Base-by-base conservation (phyloP, 148 eudicot species). In the Suaeda aralocaspica region DNA sequence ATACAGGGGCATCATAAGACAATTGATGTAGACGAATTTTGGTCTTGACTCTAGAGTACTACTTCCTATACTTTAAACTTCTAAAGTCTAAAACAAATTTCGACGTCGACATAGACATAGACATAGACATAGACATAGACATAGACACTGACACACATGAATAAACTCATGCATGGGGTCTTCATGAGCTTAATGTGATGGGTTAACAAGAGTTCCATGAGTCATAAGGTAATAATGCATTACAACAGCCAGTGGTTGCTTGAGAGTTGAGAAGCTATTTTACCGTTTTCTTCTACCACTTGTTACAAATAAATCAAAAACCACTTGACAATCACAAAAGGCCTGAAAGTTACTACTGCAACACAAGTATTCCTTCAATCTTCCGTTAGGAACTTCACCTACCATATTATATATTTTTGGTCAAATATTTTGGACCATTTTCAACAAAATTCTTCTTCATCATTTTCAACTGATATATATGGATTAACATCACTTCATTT, bases 331-430 rank as follows among this genome's bases (percentile, higher is more conserved):
- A 21, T 14, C 10, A 30, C 22, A n/a, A 67, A 50, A 52, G 33
- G 8, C n/a, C 51, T 24, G 36, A 28, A 16, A 18, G 36, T 60
- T 31, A 48, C 68, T 21, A 31, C 24, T 33, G 63, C 63, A 59
- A 31, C 61, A 36, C 71, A 68, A 68, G 48, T 36, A 36, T 36
- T 36, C 41, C 41, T 36, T 36, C 39, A 16, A 50, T 5, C 19
- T 58, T 58, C 36, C 50, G 22, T 56, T 69, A 25, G 49, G 63
- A 55, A 21, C 31, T 69, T 59, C 46, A 24, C 13, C 72, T 58
- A 58, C 72, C 72, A 69, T 24, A 42, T 69, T 57, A 48, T 57
- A 60, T 50, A 69, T 42, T 41, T 48, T 69, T 34, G 48, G 64
- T 69, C 61, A 15, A 28, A 28, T 15, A 13, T 28, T 57, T n/a